Evolutionary conservation across 2,329 filamentous ascomycete genomes (phyloP), one percentile per base, ranked within the genome.

Genomic region (Phialophora macrospora): DNA sequence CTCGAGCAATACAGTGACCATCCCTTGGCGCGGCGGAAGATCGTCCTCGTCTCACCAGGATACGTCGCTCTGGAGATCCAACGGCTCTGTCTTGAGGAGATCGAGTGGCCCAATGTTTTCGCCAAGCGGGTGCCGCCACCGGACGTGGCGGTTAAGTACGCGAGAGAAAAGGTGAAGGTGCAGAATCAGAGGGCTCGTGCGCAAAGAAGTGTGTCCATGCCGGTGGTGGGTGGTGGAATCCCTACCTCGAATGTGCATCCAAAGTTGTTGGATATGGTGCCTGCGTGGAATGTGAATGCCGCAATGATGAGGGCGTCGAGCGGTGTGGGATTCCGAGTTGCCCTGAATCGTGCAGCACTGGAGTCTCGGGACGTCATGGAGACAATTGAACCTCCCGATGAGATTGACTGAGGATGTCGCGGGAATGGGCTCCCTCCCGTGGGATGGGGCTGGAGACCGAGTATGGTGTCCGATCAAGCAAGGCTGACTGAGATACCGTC

Each of bases 1-100:
- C 66, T 72, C 41, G 69, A 72, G 26, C 70, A 67, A 34, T 72
- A 71, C 46, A 65, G 62, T 20, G 61, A 66, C 60, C 62, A 69
- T 64, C 60, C 63, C 3, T 11, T 63, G 28, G 61, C 64, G 11
- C 60, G 62, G 20, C 55, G 62, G 48, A 72, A 72, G 54, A 68
- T 72, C 30, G 57, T 68, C 17, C 64, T 72, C 26, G 66, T 72
- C 46, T 65, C 66, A 9, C 63, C 67, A 14, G 68, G 70, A n/a
- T 68, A 64, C 38, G 52, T 66, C 17, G 60, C 58, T 20, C 46
- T 59, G 17, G 70, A 72, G 56, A 65, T 72, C 12, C 59, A 65
- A 44, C 62, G 30, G 14, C 52, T 65, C 24, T 48, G 34, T 6
- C 55, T 68, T 28, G 57, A 54, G 20, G 48, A 57, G 24, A 51